phyloP scores from a whole-genome alignment of 2,329 filamentous ascomycete genomes.

The Chlorencoelia australis region DNA sequence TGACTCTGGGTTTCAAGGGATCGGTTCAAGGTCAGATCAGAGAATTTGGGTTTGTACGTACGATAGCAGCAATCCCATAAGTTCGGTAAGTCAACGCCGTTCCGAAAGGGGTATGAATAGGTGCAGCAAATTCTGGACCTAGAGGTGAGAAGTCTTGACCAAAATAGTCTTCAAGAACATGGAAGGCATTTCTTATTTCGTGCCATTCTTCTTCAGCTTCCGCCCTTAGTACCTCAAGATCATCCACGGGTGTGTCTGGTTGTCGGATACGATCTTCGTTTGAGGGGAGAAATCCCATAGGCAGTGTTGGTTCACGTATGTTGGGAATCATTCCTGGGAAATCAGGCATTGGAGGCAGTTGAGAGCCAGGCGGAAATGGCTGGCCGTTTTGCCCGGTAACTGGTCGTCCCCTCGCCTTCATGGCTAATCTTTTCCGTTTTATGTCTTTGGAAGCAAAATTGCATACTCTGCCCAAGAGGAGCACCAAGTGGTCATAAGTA shows the following conservation, averaged over 20 bases:
- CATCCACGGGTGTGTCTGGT: slow-evolving; percentile 15
- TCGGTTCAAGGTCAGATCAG: too few species aligned
- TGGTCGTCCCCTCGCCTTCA: slow-evolving; percentile 40
- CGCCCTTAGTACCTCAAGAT: slow-evolving; percentile 17
- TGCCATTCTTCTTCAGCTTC: slow-evolving; percentile 56
- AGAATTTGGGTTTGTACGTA: too few species aligned
- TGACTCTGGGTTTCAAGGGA: too few species aligned
- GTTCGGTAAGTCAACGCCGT: slow-evolving; percentile 72
- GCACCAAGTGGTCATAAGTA: slow-evolving; percentile 76
- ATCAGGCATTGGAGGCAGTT: slow-evolving; percentile 16
- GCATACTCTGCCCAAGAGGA: slow-evolving; percentile 70
- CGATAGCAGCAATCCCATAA: slow-evolving; percentile 74
- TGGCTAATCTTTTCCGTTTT: slow-evolving; percentile 62
- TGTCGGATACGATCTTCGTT: slow-evolving; percentile 16
- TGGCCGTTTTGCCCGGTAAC: slow-evolving; percentile 10
- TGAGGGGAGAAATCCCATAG: slow-evolving; percentile 23
- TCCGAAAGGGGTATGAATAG: slow-evolving; percentile 69
- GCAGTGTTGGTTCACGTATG: slow-evolving; percentile 18
- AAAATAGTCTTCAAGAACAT: slow-evolving; percentile 53
- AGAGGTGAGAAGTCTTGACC: slow-evolving; percentile 70
- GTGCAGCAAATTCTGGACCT: slow-evolving; percentile 51
- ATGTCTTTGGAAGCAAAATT: slow-evolving; percentile 72
- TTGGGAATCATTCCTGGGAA: slow-evolving; percentile 26
- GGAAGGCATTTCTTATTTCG: slow-evolving; percentile 60
- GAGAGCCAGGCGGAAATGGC: too few species aligned